These are phyloP conservation scores for Azolla pinnata DNA, from an alignment of 75 land plant species.

Conservation along the genomic window DNA sequence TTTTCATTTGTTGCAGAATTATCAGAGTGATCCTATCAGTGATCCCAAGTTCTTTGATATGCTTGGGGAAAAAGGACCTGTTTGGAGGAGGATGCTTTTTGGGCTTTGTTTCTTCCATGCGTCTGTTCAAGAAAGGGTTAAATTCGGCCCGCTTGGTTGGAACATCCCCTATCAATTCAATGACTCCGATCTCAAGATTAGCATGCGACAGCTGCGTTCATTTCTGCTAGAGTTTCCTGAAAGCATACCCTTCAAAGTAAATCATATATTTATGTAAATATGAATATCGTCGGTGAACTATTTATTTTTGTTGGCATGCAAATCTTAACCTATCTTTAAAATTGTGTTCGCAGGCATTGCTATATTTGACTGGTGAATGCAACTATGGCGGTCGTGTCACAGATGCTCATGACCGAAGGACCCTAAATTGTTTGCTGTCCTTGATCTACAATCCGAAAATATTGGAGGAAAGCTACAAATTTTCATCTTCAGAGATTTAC, in stretches of 20 bases:
- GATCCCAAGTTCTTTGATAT: conserved; percentile 26
- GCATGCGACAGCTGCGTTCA: conserved; percentile 30
- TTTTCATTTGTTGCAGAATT: conserved; percentile 17
- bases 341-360: conserved; percentile 21
- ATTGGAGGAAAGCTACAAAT: conserved; percentile 12
- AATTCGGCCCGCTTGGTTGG: conserved; percentile 39
- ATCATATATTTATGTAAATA: too few relatives aligned
- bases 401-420: conserved; percentile 32
- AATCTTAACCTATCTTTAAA: background rate
- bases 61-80: conserved; percentile 18
- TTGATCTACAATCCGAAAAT: conserved; percentile 23
- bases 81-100: conserved; percentile 37
- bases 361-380: conserved; percentile 34
- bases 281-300: too few relatives aligned
- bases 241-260: conserved; percentile 32
- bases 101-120: conserved; percentile 39
- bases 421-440: conserved; percentile 19
- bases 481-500: conserved; percentile 23
- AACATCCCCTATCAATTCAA: conserved; percentile 40
- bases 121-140: conserved; percentile 33
- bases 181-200: conserved; percentile 39
- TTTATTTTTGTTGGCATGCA: background rate
- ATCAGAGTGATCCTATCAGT: conserved; percentile 30
- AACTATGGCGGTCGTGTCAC: conserved; percentile 38
- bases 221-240: conserved; percentile 31